phyloP scores from a whole-genome alignment of 2,329 filamentous ascomycete genomes.

The Phialemoniopsis sp. region DNA sequence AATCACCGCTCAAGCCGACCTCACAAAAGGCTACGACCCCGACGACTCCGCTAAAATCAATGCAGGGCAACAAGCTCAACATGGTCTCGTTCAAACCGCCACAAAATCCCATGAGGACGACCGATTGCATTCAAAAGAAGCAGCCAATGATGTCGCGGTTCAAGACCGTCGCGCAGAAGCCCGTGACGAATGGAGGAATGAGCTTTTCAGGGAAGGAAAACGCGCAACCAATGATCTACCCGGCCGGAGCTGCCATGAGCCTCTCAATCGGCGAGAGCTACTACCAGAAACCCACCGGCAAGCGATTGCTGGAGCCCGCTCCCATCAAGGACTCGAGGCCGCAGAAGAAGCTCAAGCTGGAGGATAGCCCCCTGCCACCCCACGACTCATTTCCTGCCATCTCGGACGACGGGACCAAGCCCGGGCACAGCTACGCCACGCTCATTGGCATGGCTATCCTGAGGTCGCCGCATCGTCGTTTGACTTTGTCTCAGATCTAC shows the following conservation, averaged over 20 bases:
- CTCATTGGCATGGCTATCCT: constrained; percentile 97
- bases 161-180: constrained; percentile 52
- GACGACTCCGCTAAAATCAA: constrained; percentile 51
- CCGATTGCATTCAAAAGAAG: constrained; percentile 69
- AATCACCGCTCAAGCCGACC: constrained; percentile 66
- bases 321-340: constrained; percentile 65
- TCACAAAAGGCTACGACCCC: constrained; percentile 53
- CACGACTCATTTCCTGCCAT: constrained; percentile 78
- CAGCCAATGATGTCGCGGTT: constrained; percentile 53
- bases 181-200: constrained; percentile 33
- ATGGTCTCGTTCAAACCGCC: constrained; percentile 66
- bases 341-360: constrained; percentile 64
- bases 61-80: constrained; percentile 58
- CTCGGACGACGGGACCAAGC: constrained; percentile 83
- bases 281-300: constrained; percentile 48
- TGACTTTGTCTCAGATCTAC: constrained; percentile 94
- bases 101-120: constrained; percentile 43
- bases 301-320: constrained; percentile 69
- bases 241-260: constrained; percentile 40
- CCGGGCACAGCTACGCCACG: constrained; percentile 87
- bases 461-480: constrained; percentile 72
- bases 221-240: constrained; percentile 42
- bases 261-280: constrained; percentile 48
- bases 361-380: constrained; percentile 56
- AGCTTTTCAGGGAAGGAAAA: constrained; percentile 51